phyloP scores from a whole-genome alignment of 345 rosid genomes.

The Arabidopsis arenosa region DNA sequence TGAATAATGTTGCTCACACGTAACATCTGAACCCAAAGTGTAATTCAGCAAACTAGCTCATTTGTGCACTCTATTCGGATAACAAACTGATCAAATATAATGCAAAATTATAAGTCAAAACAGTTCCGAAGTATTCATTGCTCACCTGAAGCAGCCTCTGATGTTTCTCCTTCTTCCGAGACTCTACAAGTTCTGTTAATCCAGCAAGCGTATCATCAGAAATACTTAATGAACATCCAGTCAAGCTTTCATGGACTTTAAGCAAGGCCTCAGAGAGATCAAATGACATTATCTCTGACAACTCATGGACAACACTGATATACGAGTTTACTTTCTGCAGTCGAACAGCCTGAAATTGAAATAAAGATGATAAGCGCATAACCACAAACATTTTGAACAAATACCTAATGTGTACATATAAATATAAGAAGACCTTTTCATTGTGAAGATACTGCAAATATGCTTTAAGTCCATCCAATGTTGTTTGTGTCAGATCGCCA shows the following conservation, averaged over 20 bases:
- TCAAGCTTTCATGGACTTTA: slow-evolving; percentile 70
- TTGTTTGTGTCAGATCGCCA: slow-evolving; percentile 66
- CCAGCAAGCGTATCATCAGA: slow-evolving; percentile 83
- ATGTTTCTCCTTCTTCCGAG: slow-evolving; percentile 69
- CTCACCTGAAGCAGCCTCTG: slow-evolving; percentile 77
- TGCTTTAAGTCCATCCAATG: slow-evolving; percentile 68
- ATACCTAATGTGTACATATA: neutral
- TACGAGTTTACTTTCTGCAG: slow-evolving; percentile 66
- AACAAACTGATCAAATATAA: neutral
- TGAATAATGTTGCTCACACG: neutral
- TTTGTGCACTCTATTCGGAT: neutral
- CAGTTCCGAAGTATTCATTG: slow-evolving; percentile 4
- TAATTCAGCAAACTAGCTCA: neutral
- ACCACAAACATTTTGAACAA: neutral
- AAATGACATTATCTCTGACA: slow-evolving; percentile 72
- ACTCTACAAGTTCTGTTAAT: slow-evolving; percentile 55
- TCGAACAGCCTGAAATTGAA: slow-evolving; percentile 65
- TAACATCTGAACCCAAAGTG: neutral
- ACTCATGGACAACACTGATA: slow-evolving; percentile 60
- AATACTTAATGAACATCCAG: slow-evolving; percentile 58
- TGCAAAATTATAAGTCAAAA: neutral
- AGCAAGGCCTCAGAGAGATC: slow-evolving; percentile 65
- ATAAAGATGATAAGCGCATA: slow-evolving; percentile 28
- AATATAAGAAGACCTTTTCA: slow-evolving; percentile 65
- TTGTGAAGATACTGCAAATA: slow-evolving; percentile 74